Percentiles rank a stretch among this genome's conserved stretches.
Evolutionary conservation across 1,284 basidiomycete genomes (phyloP).

Genomic region (Trichosporon sp.): DNA sequence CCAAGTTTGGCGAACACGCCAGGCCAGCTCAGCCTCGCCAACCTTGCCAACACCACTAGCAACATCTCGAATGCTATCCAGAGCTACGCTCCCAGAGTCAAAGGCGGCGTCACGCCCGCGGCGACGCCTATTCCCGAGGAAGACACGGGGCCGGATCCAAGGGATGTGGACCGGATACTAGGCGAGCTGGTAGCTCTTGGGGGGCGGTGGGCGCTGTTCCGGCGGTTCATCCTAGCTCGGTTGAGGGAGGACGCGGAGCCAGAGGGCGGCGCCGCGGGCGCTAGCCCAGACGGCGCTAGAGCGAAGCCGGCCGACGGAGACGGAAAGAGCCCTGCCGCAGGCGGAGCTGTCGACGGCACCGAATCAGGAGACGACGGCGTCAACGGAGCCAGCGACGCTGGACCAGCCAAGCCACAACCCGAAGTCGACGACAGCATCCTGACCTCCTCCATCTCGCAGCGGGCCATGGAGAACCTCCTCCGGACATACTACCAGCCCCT

Average conservation of each 20-base stretch:
- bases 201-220: slow-evolving; percentile 85
- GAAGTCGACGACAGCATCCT: neutral
- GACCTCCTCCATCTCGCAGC: slow-evolving; percentile 34
- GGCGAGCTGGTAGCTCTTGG: slow-evolving; percentile 83
- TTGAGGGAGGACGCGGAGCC: neutral
- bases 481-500: slow-evolving; percentile 75
- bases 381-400: no score
- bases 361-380: neutral
- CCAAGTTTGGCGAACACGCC: slow-evolving; percentile 18
- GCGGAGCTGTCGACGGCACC: neutral
- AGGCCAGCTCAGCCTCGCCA: slow-evolving; percentile 22
- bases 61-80: slow-evolving; percentile 49
- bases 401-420: no score
- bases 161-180: slow-evolving; percentile 82
- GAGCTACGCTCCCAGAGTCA: slow-evolving; percentile 32
- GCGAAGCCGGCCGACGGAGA: neutral
- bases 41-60: slow-evolving; percentile 41
- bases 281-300: neutral
- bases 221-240: slow-evolving; percentile 73
- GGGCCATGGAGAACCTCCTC: slow-evolving; percentile 64
- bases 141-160: slow-evolving; percentile 60
- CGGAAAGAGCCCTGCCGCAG: neutral
- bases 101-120: slow-evolving; percentile 42
- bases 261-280: no score
- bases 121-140: slow-evolving; percentile 54